These are phyloP conservation scores for Pezicula neosporulosa DNA, from an alignment of 2,329 filamentous ascomycete genomes.

Conservation along the genomic window DNA sequence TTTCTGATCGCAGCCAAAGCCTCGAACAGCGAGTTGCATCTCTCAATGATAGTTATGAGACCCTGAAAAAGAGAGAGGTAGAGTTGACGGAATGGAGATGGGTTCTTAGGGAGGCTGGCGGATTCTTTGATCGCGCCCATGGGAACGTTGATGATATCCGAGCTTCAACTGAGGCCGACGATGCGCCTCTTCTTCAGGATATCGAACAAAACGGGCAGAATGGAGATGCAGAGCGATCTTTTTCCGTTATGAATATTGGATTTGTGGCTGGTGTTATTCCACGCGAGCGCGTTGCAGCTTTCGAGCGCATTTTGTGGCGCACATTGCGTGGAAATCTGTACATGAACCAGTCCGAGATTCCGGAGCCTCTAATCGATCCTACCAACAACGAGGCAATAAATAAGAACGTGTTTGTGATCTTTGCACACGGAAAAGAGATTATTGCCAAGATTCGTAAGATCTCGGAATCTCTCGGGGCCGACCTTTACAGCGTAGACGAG, in stretches of 20 bases:
- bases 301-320: constrained; percentile 96
- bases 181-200: constrained; percentile 89
- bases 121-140: constrained; percentile 95
- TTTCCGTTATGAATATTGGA: constrained; percentile 97
- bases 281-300: constrained; percentile 87
- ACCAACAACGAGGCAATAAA: constrained; percentile 85
- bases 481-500: constrained; percentile 95
- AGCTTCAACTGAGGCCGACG: constrained; percentile 78
- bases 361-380: constrained; percentile 87
- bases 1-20: constrained; percentile 86
- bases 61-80: constrained; percentile 93
- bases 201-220: constrained; percentile 79
- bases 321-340: constrained; percentile 96
- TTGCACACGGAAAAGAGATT: constrained; percentile 97
- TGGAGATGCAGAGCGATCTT: constrained; percentile 70
- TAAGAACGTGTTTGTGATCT: constrained; percentile 99
- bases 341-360: constrained; percentile 99
- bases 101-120: constrained; percentile 92
- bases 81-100: constrained; percentile 98
- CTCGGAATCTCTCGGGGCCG: constrained; percentile 92
- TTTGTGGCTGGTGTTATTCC: constrained; percentile 96
- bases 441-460: constrained; percentile 99
- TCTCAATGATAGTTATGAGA: constrained; percentile 97
- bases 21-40: constrained; percentile 89
- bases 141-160: constrained; percentile 96